Conservation (phyloP, 805 yeast species). For the Spathaspora sp. region DNA sequence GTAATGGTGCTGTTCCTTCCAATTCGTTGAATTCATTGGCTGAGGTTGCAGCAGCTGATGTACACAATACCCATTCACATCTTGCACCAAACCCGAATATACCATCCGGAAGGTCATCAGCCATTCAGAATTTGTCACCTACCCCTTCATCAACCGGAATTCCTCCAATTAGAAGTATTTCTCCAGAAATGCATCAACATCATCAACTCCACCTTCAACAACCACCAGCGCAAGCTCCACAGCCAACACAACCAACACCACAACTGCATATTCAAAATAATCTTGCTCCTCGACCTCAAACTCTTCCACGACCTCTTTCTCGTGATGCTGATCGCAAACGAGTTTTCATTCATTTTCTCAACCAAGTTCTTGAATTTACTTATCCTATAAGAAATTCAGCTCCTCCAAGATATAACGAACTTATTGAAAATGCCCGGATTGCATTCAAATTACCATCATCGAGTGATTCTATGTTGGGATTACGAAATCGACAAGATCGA, state of each 20-base stretch:
- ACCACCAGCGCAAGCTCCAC: constrained; percentile 1
- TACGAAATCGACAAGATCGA: constrained; percentile 24
- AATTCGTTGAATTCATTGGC: constrained; percentile 29
- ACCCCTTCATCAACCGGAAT: not conserved
- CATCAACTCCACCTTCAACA: not conserved
- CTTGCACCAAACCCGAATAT: not conserved
- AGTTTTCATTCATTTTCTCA: constrained; percentile 47
- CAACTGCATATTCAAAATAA: not conserved
- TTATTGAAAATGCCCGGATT: constrained; percentile 71
- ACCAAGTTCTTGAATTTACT: constrained; percentile 57
- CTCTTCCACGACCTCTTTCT: constrained; percentile 14
- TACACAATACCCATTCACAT: constrained; percentile 3
- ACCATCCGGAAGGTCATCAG: not conserved
- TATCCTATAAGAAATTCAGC: constrained; percentile 65
- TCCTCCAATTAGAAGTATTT: not conserved
- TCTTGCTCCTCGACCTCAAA: not conserved
- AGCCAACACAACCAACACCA: constrained; percentile 1
- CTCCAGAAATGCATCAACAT: not conserved
- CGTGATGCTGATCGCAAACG: constrained; percentile 19
- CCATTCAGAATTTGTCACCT: not conserved
- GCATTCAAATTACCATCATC: constrained; percentile 49
- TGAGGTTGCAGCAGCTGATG: constrained; percentile 22
- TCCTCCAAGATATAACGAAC: constrained; percentile 75
- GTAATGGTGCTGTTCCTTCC: constrained; percentile 2
- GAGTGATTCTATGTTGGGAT: constrained; percentile 16